Conservation (phyloP, 2,329 filamentous ascomycete genomes). For the Colletotrichum camelliae region DNA sequence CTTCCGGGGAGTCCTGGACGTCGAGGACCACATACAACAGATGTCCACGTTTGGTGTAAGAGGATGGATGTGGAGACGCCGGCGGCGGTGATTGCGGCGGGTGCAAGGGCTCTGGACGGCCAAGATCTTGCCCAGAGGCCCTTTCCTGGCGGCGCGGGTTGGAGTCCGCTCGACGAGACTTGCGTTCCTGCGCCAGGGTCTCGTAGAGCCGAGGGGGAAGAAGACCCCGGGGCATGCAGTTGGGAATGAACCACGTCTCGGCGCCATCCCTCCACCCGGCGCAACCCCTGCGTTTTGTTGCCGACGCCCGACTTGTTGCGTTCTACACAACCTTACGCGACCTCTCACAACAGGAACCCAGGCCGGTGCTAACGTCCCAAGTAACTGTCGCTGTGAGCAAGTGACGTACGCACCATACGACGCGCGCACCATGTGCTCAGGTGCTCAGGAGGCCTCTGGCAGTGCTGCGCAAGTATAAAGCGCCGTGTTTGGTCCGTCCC, state of each 20-base stretch:
- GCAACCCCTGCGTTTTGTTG: background rate
- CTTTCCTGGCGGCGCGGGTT: background rate
- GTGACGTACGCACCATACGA: conserved; percentile 16
- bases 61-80: background rate
- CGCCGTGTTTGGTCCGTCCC: conserved; percentile 13
- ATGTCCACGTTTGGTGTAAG: background rate
- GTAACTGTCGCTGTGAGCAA: background rate
- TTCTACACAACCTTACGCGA: background rate
- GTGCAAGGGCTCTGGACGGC: background rate
- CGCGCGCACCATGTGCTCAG: background rate
- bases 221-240: background rate
- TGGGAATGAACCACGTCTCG: background rate
- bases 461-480: conserved; percentile 15
- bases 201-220: background rate
- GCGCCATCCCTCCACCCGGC: background rate
- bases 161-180: background rate
- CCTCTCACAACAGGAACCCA: background rate
- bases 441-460: conserved; percentile 14
- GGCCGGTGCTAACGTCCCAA: background rate
- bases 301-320: background rate
- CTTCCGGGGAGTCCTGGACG: background rate
- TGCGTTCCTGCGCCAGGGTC: background rate
- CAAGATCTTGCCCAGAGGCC: conserved; percentile 12
- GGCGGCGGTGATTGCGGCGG: background rate
- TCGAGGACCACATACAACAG: background rate